phyloP scores from a whole-genome alignment of 768 basidiomycete genomes.

The Boletus rufocinnamomeus region DNA sequence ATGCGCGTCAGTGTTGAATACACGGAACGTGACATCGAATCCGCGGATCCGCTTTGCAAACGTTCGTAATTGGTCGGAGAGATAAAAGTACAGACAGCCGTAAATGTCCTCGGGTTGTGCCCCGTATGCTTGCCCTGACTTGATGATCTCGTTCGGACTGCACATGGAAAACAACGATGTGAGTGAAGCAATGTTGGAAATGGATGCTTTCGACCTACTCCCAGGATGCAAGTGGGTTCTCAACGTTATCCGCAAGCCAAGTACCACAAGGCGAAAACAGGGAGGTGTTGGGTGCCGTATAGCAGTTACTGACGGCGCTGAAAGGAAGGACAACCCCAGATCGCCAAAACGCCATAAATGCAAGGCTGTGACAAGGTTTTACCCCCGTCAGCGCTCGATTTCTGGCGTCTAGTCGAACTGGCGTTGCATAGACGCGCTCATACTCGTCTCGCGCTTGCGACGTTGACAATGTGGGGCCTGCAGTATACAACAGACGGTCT shows the following conservation, averaged over 20 bases:
- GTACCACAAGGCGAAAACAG: constrained; percentile 46
- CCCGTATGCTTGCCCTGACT: constrained; percentile 39
- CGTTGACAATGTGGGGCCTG: constrained; percentile 24
- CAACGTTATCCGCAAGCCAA: constrained; percentile 40
- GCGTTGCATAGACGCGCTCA: constrained; percentile 33
- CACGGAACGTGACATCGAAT: constrained; percentile 37
- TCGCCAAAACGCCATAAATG: constrained; percentile 40
- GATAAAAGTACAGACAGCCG: constrained; percentile 51
- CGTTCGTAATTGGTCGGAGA: constrained; percentile 40
- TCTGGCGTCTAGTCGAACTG: constrained; percentile 41
- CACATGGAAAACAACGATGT: constrained; percentile 6
- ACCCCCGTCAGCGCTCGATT: constrained; percentile 41
- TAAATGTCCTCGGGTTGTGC: constrained; percentile 43
- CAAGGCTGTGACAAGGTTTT: constrained; percentile 44
- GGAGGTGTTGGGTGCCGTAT: constrained; percentile 42
- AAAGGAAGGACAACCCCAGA: constrained; percentile 49
- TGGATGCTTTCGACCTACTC: constrained; percentile 36
- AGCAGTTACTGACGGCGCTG: constrained; percentile 38
- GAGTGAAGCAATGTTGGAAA: neutral
- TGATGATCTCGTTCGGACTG: constrained; percentile 42
- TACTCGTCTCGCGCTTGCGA: constrained; percentile 32
- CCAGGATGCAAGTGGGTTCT: constrained; percentile 50
- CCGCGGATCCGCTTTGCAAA: constrained; percentile 42
- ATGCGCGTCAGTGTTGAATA: constrained; percentile 38
- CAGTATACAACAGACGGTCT: constrained; percentile 33